Evolutionary conservation across 495 filamentous ascomycete genomes (phyloP).

Genomic region (Xylaria bambusicola): DNA sequence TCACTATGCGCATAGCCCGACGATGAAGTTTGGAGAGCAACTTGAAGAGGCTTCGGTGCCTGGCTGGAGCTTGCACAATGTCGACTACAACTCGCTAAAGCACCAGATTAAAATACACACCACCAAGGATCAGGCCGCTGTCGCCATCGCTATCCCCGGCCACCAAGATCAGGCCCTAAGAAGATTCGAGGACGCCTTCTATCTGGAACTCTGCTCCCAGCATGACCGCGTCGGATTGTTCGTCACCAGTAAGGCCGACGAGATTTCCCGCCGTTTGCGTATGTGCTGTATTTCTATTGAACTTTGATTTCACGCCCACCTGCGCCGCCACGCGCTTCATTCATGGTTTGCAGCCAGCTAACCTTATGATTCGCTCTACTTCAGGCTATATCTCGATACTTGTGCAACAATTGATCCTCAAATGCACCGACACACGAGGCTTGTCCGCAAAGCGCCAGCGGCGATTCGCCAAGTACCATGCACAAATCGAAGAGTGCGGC

Average conservation of each 20-base stretch:
- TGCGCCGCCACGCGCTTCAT: background rate
- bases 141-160: conserved; percentile 67
- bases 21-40: conserved; percentile 71
- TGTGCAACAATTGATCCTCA: conserved; percentile 49
- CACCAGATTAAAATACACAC: conserved; percentile 71
- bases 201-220: conserved; percentile 60
- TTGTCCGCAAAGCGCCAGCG: conserved; percentile 42
- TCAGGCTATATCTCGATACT: conserved; percentile 55
- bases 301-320: too few species aligned
- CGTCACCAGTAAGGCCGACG: conserved; percentile 69
- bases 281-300: too few species aligned
- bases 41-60: conserved; percentile 59
- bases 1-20: conserved; percentile 19
- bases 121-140: conserved; percentile 57
- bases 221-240: conserved; percentile 70
- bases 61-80: conserved; percentile 60
- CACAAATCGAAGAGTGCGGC: conserved; percentile 51
- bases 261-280: conserved; percentile 64
- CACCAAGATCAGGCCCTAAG: conserved; percentile 52
- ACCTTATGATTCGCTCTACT: conserved; percentile 11
- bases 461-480: conserved; percentile 52
- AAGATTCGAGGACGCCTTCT: conserved; percentile 64
- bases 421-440: conserved; percentile 37
- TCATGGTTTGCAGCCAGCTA: background rate
- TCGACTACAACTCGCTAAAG: conserved; percentile 78